Evolutionary conservation across 192 early-diverging fungal species (phyloP).

Genomic region (Linnemannia schmuckeri): DNA sequence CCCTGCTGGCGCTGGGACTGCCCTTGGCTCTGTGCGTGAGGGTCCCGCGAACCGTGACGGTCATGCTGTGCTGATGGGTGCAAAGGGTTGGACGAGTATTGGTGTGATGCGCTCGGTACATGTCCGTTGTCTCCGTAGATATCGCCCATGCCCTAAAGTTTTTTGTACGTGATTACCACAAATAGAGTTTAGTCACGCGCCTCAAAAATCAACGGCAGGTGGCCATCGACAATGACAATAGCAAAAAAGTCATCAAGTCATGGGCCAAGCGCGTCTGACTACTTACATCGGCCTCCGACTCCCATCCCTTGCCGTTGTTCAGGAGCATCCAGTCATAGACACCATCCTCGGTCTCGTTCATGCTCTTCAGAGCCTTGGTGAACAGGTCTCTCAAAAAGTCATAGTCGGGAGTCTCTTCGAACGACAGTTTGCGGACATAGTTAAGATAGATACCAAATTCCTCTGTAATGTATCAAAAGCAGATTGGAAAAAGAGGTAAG

Average conservation of each 20-base stretch:
- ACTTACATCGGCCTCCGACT: conserved; percentile 56
- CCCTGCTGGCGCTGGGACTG: conserved; percentile 25
- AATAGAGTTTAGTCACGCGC: not conserved
- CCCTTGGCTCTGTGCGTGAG: conserved; percentile 21
- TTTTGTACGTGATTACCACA: not conserved
- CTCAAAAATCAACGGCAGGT: not conserved
- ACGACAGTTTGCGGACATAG: conserved; percentile 92
- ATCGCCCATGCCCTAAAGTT: conserved; percentile 21
- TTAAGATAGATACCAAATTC: conserved; percentile 93
- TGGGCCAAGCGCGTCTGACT: not conserved
- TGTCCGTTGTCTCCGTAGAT: conserved; percentile 29
- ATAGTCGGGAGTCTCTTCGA: conserved; percentile 99
- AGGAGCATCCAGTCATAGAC: conserved; percentile 94
- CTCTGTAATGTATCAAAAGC: conserved; percentile 54
- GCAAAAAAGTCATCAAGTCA: not conserved
- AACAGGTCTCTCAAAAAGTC: conserved; percentile 91
- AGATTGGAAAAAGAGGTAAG: not conserved
- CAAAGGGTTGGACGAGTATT: conserved; percentile 41
- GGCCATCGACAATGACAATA: not conserved
- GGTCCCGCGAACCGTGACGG: conserved; percentile 22
- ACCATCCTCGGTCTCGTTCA: conserved; percentile 87
- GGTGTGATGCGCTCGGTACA: conserved; percentile 30
- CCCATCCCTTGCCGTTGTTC: conserved; percentile 70
- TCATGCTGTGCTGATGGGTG: conserved; percentile 39
- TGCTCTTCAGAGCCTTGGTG: conserved; percentile 77